Evolutionary conservation across 345 rosid species (phyloP).

Genomic region (Citrus trifoliata): DNA sequence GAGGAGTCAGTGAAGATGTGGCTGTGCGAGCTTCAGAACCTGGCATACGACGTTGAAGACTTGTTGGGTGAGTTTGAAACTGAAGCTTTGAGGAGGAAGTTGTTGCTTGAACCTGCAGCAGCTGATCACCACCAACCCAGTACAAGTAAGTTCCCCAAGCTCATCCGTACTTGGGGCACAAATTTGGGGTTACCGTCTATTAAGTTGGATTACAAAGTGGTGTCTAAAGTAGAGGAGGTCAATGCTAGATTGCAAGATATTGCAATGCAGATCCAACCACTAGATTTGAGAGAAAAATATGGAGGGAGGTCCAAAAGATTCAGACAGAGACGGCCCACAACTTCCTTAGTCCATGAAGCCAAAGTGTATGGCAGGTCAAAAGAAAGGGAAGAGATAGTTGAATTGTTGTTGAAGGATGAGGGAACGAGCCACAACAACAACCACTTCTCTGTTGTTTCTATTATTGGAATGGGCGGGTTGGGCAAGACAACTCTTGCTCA

Average conservation of each 20-base stretch:
- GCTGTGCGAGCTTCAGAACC: not conserved
- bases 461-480: constrained; percentile 22
- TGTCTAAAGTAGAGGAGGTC: not conserved
- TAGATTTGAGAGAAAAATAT: not conserved
- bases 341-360: not conserved
- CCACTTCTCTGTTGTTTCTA: constrained; percentile 13
- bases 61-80: not conserved
- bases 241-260: not conserved
- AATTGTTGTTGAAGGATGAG: not conserved
- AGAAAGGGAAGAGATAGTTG: not conserved
- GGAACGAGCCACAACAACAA: no score
- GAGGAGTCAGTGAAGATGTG: not conserved
- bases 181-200: not conserved
- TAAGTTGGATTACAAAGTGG: not conserved
- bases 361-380: not conserved
- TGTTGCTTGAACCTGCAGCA: not conserved
- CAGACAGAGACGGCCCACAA: not conserved
- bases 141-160: not conserved
- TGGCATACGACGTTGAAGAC: not conserved
- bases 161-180: not conserved
- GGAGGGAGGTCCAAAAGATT: not conserved
- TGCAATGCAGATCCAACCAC: not conserved
- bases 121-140: not conserved
- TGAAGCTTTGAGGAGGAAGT: not conserved
- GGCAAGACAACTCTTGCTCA: constrained; percentile 33